phyloP scores from a whole-genome alignment of 2,329 filamentous ascomycete genomes.

The Pleomassaria siparia region DNA sequence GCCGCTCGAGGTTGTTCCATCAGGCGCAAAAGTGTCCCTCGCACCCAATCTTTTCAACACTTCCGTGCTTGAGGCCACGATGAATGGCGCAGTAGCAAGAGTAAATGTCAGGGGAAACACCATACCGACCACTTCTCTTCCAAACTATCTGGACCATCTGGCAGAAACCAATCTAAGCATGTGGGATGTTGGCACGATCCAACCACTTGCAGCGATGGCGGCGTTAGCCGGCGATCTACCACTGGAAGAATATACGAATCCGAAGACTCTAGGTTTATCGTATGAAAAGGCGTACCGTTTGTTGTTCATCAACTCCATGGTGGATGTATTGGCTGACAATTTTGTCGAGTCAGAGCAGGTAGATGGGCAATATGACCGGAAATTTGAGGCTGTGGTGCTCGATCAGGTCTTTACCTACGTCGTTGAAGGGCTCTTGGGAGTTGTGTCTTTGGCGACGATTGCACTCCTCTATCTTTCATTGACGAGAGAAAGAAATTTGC shows the following conservation, averaged over 20 bases:
- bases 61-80: conserved; percentile 39
- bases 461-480: conserved; percentile 26
- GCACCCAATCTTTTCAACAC: conserved; percentile 39
- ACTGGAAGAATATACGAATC: conserved; percentile 38
- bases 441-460: conserved; percentile 22
- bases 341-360: conserved; percentile 6
- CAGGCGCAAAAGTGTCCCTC: conserved; percentile 26
- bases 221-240: conserved; percentile 29
- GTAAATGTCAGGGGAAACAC: conserved; percentile 7
- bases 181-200: not conserved
- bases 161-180: conserved; percentile 5
- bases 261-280: conserved; percentile 29
- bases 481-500: conserved; percentile 19
- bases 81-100: conserved; percentile 7
- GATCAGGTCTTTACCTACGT: conserved; percentile 43
- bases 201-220: conserved; percentile 43
- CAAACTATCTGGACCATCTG: conserved; percentile 14
- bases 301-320: conserved; percentile 44
- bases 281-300: conserved; percentile 48
- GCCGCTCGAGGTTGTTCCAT: conserved; percentile 13
- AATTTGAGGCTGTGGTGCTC: conserved; percentile 39
- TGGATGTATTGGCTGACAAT: conserved; percentile 26
- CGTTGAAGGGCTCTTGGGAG: conserved; percentile 37
- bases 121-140: conserved; percentile 10
- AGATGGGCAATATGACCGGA: conserved; percentile 20